Percentiles rank a stretch among this genome's conserved stretches.
Conservation (phyloP, 2,329 filamentous ascomycete genomes). For the Cryphonectria japonica region DNA sequence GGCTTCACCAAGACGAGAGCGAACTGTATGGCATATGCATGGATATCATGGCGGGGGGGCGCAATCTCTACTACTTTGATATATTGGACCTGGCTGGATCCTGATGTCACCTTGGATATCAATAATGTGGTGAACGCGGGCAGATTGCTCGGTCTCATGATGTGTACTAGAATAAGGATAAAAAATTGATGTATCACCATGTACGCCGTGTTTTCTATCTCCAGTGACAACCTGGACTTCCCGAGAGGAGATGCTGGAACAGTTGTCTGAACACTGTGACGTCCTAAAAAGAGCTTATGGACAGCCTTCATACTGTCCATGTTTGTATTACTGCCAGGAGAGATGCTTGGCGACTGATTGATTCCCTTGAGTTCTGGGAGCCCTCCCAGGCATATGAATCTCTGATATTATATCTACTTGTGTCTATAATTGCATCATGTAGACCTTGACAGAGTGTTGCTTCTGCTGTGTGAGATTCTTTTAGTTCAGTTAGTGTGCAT, state of each 20-base stretch:
- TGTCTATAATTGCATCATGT: neutral
- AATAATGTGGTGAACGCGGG: neutral
- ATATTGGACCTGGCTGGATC: constrained; percentile 7
- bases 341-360: neutral
- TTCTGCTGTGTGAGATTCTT: neutral
- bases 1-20: neutral
- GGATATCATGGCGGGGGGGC: constrained; percentile 6
- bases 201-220: neutral
- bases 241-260: neutral
- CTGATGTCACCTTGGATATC: constrained; percentile 23
- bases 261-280: neutral
- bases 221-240: neutral
- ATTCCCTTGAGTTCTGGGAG: too few relatives aligned
- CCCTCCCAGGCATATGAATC: neutral
- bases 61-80: constrained; percentile 1
- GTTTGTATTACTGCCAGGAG: neutral
- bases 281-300: neutral
- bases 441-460: neutral
- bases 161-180: neutral
- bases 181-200: neutral
- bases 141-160: neutral
- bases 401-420: neutral
- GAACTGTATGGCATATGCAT: constrained; percentile 3
- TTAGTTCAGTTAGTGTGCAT: neutral
- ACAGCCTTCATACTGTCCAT: neutral